Conservation (phyloP, 75 land plant genomes). For the Pinus taeda region DNA sequence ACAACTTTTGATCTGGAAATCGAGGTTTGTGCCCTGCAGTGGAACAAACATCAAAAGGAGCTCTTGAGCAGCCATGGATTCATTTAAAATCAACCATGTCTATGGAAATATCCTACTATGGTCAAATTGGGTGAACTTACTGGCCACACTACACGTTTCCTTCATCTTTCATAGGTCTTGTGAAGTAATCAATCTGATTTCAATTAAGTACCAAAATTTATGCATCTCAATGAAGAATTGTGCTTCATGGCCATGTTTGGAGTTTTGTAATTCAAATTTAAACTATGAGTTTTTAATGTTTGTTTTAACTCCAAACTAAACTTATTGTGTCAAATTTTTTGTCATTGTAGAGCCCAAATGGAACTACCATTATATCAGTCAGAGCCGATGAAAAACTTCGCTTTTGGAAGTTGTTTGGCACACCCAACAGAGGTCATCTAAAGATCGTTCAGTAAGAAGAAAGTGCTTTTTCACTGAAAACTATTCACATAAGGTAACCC, state of each 20-base stretch:
- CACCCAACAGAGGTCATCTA: constrained; percentile 5
- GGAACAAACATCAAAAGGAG: constrained; percentile 26
- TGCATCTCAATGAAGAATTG: too few species aligned
- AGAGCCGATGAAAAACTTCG: constrained; percentile 65
- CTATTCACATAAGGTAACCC: too few species aligned
- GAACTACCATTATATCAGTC: constrained; percentile 57
- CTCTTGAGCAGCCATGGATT: constrained; percentile 64
- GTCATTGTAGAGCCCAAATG: constrained; percentile 61
- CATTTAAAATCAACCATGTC: constrained; percentile 39
- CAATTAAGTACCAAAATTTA: too few species aligned
- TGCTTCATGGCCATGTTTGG: too few species aligned
- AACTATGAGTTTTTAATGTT: too few species aligned
- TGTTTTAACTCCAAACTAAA: background rate
- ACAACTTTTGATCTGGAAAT: too few species aligned
- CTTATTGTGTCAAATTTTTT: background rate
- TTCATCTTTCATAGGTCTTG: constrained; percentile 58
- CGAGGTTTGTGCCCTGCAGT: too few species aligned
- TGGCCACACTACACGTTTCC: constrained; percentile 29
- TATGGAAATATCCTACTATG: too few species aligned
- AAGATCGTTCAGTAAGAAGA: too few species aligned
- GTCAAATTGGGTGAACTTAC: too few species aligned
- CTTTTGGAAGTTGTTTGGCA: constrained; percentile 66
- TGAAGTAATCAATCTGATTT: background rate
- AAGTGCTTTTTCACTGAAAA: too few species aligned
- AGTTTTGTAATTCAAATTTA: too few species aligned